These are phyloP conservation scores for Jaltomata sinuosa DNA, from an alignment of 257 asterid genomes.

Conservation along the genomic window DNA sequence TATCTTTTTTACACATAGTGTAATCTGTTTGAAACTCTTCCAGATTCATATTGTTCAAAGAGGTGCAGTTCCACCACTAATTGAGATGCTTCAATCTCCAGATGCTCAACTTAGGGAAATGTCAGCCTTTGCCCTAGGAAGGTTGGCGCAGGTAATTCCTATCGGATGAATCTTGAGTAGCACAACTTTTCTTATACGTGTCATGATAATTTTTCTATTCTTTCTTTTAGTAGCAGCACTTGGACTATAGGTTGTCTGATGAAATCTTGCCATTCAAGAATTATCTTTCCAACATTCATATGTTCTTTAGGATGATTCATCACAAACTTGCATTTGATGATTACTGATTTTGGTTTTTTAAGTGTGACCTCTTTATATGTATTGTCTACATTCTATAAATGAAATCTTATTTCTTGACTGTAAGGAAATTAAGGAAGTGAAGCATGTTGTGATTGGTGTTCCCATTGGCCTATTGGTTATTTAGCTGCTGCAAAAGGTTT, in stretches of 20 bases:
- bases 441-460: not conserved
- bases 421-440: not conserved
- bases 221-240: not conserved
- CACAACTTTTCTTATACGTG: not conserved
- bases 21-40: not conserved
- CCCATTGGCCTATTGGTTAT: not conserved
- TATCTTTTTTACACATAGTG: not conserved
- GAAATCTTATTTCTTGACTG: not conserved
- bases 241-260: not conserved
- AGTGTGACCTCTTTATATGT: not conserved
- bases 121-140: slow-evolving; percentile 98
- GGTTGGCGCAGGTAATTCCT: slow-evolving; percentile 83
- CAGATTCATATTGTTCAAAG: slow-evolving; percentile 98
- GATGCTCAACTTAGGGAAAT: slow-evolving; percentile 95
- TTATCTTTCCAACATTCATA: not conserved
- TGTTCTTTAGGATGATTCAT: not conserved
- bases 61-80: slow-evolving; percentile 94
- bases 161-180: not conserved
- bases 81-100: slow-evolving; percentile 88
- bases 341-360: not conserved
- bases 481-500: not conserved
- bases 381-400: not conserved
- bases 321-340: not conserved
- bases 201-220: not conserved
- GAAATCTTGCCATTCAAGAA: not conserved